Conservation (phyloP, 139 green algal species). For the Astrephomene gubernaculifera region DNA sequence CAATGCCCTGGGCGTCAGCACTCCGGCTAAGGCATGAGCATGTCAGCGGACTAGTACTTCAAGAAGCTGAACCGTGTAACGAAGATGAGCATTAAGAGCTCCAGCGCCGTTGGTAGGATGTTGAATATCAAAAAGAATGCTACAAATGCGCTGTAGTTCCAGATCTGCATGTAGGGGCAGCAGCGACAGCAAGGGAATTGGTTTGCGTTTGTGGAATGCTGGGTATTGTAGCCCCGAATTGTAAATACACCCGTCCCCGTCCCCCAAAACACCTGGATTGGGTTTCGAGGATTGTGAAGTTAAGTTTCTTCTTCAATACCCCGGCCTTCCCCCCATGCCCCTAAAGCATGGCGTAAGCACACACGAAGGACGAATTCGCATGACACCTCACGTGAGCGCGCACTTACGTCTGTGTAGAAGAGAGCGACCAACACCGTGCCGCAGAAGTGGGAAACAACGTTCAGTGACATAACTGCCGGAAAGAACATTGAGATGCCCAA, state of each 20-base stretch:
- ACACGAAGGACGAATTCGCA: too few relatives aligned
- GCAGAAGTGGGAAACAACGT: constrained; percentile 57
- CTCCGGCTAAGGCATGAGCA: background rate
- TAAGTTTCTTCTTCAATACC: too few relatives aligned
- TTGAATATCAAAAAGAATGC: constrained; percentile 60
- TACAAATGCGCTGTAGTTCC: constrained; percentile 43
- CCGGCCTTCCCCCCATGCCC: too few relatives aligned
- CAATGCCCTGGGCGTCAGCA: too few relatives aligned
- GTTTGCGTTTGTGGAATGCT: too few relatives aligned
- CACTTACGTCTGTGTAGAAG: constrained; percentile 57
- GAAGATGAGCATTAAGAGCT: constrained; percentile 56
- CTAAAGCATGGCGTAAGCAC: too few relatives aligned
- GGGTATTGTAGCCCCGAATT: too few relatives aligned
- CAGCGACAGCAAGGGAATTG: too few relatives aligned
- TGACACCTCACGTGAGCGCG: too few relatives aligned
- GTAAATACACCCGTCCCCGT: too few relatives aligned
- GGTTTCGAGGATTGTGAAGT: too few relatives aligned
- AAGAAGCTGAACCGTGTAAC: constrained; percentile 53
- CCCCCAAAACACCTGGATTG: too few relatives aligned
- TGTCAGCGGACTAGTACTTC: constrained; percentile 40
- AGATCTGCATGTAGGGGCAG: constrained; percentile 17
- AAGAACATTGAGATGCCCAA: constrained; percentile 68
- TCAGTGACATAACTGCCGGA: constrained; percentile 35
- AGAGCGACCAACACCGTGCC: constrained; percentile 55
- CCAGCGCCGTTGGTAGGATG: constrained; percentile 40